A percentile compares a stretch with the other conserved stretches of the same genome.
These are phyloP conservation scores for Croton laevigatus DNA, from an alignment of 441 rosid genomes.

Conservation along the genomic window DNA sequence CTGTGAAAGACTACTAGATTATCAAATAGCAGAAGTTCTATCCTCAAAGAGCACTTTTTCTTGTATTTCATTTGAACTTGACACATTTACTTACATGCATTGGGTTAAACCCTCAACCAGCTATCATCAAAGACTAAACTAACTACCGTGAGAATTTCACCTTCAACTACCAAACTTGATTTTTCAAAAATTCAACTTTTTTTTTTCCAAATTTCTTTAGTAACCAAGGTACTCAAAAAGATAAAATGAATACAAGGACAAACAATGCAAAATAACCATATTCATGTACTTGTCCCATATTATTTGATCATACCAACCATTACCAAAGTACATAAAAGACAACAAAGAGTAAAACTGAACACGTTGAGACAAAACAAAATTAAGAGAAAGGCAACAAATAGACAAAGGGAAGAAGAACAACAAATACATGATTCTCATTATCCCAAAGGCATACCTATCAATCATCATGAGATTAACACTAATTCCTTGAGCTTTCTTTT, in stretches of 20 bases:
- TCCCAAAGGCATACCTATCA: conserved; percentile 45
- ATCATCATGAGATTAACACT: conserved; percentile 60
- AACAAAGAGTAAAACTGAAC: not conserved
- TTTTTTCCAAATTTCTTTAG: no score
- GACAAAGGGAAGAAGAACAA: not conserved
- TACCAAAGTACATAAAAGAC: not conserved
- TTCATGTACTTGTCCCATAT: no score
- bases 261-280: not conserved
- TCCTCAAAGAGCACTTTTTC: not conserved
- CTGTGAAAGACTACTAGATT: not conserved
- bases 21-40: not conserved
- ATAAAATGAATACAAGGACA: not conserved
- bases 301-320: no score
- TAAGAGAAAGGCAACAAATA: not conserved
- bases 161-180: no score
- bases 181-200: not conserved
- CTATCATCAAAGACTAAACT: not conserved
- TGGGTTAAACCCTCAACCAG: not conserved
- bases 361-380: not conserved
- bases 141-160: not conserved
- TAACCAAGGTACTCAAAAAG: not conserved
- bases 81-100: not conserved
- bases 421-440: not conserved
- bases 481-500: conserved; percentile 43
- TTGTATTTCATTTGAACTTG: not conserved